Percentiles rank a stretch among this genome's conserved stretches.
Evolutionary conservation across 2,329 filamentous ascomycete genomes (phyloP).

Genomic region (Teratosphaeria zuluensis): DNA sequence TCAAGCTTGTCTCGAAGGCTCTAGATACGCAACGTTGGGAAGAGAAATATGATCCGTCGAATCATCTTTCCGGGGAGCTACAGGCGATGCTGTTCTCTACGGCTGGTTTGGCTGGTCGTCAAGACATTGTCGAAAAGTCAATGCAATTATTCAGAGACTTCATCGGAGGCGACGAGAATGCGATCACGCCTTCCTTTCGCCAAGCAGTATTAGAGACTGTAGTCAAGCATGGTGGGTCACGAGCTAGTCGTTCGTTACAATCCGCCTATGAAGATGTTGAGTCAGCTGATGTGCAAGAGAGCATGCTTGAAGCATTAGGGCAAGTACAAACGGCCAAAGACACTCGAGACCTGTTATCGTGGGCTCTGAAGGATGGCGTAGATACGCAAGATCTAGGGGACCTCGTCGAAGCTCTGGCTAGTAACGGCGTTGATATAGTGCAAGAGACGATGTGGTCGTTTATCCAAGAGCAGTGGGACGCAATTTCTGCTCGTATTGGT

Average conservation of each 20-base stretch:
- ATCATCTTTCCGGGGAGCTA: background rate
- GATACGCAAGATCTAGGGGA: background rate
- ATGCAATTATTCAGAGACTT: background rate
- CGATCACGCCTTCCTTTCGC: background rate
- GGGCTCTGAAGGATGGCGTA: background rate
- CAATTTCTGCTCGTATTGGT: background rate
- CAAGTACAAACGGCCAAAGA: background rate
- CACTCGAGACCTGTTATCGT: background rate
- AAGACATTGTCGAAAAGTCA: background rate
- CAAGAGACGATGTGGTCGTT: background rate
- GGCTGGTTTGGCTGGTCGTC: background rate
- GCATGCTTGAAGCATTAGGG: background rate
- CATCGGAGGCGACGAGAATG: background rate
- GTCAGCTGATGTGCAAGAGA: background rate
- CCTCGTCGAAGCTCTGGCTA: background rate
- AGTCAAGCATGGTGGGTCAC: background rate
- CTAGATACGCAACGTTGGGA: background rate
- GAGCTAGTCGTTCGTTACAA: background rate
- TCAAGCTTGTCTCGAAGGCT: background rate
- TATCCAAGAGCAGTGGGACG: background rate
- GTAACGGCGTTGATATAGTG: background rate
- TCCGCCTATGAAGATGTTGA: background rate
- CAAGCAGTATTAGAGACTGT: background rate
- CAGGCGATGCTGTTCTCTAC: background rate
- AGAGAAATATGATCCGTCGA: background rate